Evolutionary conservation across 768 basidiomycete species (phyloP).

Genomic region (Macrolepiota fuliginosa): DNA sequence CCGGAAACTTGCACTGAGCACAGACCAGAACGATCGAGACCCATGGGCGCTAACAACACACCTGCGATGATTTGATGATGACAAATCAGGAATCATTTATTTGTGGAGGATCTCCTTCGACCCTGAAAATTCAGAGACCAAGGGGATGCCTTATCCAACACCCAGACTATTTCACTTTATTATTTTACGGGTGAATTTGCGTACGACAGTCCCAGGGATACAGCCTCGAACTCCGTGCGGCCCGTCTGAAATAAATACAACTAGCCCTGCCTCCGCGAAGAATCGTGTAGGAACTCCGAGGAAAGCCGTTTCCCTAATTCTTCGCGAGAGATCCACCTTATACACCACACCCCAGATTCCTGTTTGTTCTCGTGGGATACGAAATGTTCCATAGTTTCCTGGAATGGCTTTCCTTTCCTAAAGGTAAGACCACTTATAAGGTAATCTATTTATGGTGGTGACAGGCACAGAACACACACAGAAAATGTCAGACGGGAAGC

Average conservation of each 20-base stretch:
- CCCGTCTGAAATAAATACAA: background rate
- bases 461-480: background rate
- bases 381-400: background rate
- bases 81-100: no score
- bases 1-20: no score
- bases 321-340: background rate
- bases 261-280: background rate
- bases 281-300: constrained; percentile 5
- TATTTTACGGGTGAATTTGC: no score
- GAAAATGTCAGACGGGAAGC: background rate
- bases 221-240: background rate
- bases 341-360: background rate
- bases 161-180: no score
- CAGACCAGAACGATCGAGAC: no score
- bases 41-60: no score
- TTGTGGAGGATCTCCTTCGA: no score
- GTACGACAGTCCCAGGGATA: no score
- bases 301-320: background rate
- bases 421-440: background rate
- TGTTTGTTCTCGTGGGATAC: constrained; percentile 10
- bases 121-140: no score
- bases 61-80: no score
- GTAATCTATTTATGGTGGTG: background rate
- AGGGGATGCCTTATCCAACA: no score
- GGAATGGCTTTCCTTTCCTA: background rate